These are phyloP conservation scores for Metschnikowia gruessii DNA, from an alignment of 805 yeast species.

Conservation along the genomic window DNA sequence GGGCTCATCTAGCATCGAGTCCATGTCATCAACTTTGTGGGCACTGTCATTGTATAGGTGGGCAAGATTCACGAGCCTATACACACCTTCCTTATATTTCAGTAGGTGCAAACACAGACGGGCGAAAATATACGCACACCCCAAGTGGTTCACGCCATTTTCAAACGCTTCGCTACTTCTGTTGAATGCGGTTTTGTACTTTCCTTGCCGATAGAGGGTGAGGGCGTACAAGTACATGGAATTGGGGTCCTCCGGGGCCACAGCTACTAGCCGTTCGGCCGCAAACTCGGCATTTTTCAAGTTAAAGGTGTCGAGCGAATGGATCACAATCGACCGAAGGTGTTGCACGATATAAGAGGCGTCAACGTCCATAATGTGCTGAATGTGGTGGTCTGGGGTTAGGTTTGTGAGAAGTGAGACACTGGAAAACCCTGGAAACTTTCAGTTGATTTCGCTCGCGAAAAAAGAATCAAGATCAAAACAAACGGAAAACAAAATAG, in stretches of 20 bases:
- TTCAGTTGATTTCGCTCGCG: too few species aligned
- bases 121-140: constrained; percentile 75
- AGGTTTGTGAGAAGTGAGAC: constrained; percentile 1
- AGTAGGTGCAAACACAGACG: constrained; percentile 58
- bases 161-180: constrained; percentile 30
- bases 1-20: constrained; percentile 5
- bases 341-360: constrained; percentile 34
- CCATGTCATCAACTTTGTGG: constrained; percentile 1
- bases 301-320: constrained; percentile 68
- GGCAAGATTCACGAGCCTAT: constrained; percentile 34
- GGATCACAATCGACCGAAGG: constrained; percentile 59
- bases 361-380: constrained; percentile 17
- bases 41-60: constrained; percentile 30
- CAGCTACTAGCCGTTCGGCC: constrained; percentile 74
- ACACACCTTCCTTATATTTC: constrained; percentile 59
- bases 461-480: too few species aligned
- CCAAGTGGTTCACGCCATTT: constrained; percentile 52
- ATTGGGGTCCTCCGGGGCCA: constrained; percentile 52
- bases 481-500: neutral
- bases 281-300: constrained; percentile 79
- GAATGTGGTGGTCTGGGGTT: neutral
- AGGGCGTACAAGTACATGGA: constrained; percentile 69
- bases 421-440: neutral
- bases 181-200: constrained; percentile 62
- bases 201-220: constrained; percentile 55